phyloP scores from a whole-genome alignment of 306 rosid species.

The Delonix regia region DNA sequence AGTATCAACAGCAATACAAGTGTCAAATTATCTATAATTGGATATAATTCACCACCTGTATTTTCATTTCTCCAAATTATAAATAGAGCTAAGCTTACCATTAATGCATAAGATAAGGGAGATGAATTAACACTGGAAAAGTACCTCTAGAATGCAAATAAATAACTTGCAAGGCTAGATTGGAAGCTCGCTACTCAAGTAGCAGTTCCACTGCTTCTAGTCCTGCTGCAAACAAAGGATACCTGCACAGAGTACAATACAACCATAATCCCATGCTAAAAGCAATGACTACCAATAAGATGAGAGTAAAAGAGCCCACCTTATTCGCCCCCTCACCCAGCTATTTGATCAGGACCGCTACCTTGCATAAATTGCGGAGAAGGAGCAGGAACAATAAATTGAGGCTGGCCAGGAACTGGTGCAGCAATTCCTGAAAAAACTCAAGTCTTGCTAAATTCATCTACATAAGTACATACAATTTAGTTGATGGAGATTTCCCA shows the following conservation, averaged over 20 bases:
- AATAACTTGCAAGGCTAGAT: slow-evolving; percentile 93
- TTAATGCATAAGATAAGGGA: background rate
- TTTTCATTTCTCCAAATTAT: no score
- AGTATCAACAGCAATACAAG: background rate
- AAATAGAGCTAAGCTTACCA: background rate
- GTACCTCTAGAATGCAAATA: slow-evolving; percentile 97
- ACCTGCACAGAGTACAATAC: slow-evolving; percentile 47
- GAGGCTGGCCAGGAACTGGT: slow-evolving; percentile 81
- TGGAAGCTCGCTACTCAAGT: slow-evolving; percentile 93
- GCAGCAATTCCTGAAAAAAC: slow-evolving; percentile 67
- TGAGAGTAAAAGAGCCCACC: slow-evolving; percentile 48
- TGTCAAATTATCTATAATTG: background rate
- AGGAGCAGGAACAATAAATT: slow-evolving; percentile 75
- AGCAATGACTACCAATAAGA: slow-evolving; percentile 23
- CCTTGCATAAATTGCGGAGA: slow-evolving; percentile 75
- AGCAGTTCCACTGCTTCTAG: slow-evolving; percentile 96
- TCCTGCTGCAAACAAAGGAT: slow-evolving; percentile 96
- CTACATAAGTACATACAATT: slow-evolving; percentile 5
- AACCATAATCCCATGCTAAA: slow-evolving; percentile 23
- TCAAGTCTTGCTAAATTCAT: slow-evolving; percentile 2
- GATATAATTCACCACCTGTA: background rate
- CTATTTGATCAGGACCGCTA: slow-evolving; percentile 82
- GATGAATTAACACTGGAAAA: background rate
- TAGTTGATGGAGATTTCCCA: background rate
- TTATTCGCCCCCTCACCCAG: slow-evolving; percentile 78